Evolutionary conservation across 306 rosid species (phyloP).

Genomic region (Mimosa bimucronata): DNA sequence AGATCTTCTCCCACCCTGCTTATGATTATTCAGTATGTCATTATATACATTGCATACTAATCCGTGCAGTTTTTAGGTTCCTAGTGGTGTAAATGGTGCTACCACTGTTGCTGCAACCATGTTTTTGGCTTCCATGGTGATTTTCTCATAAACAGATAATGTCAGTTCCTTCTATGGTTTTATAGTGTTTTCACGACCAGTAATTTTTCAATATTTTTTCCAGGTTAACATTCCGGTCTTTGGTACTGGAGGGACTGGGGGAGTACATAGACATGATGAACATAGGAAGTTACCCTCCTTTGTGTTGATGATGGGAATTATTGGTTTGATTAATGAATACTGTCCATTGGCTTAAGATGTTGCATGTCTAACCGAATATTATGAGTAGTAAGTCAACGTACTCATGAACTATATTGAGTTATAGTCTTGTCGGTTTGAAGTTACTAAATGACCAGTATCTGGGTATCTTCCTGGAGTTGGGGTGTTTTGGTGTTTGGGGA

Average conservation of each 20-base stretch:
- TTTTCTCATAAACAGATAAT: slow-evolving; percentile 14
- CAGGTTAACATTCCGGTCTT: slow-evolving; percentile 84
- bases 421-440: neutral
- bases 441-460: neutral
- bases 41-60: slow-evolving; percentile 24
- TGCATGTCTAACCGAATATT: neutral
- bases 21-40: slow-evolving; percentile 19
- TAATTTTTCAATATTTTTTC: neutral
- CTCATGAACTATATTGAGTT: slow-evolving; percentile 12
- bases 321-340: slow-evolving; percentile 31
- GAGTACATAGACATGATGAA: slow-evolving; percentile 90
- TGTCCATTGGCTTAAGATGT: slow-evolving; percentile 6
- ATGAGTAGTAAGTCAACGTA: neutral
- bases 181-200: slow-evolving; percentile 18
- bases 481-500: too few relatives aligned
- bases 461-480: too few relatives aligned
- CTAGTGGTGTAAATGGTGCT: slow-evolving; percentile 80
- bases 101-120: slow-evolving; percentile 94
- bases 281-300: slow-evolving; percentile 57
- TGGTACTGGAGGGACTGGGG: slow-evolving; percentile 96
- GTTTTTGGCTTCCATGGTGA: slow-evolving; percentile 83
- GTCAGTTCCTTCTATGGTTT: neutral
- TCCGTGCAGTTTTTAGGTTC: slow-evolving; percentile 58
- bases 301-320: slow-evolving; percentile 24
- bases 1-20: neutral